A percentile compares a stretch with the other conserved stretches of the same genome.
Conservation (phyloP, 2,329 filamentous ascomycete species). For the Pseudovirgaria hyperparasitica region DNA sequence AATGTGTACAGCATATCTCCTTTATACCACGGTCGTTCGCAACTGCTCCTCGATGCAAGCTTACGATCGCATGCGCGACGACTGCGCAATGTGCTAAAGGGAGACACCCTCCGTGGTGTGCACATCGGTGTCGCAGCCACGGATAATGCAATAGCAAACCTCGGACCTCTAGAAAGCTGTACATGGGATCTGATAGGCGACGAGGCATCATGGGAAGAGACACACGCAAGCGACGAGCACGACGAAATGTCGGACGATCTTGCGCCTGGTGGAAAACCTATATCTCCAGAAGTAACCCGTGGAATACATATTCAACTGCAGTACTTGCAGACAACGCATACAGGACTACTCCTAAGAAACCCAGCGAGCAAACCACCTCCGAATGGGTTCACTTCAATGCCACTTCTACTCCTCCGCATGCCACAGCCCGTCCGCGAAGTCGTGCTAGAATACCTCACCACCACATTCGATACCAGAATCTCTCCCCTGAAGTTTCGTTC, state of each 20-base stretch:
- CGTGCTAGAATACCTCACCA: constrained; percentile 35
- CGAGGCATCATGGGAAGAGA: constrained; percentile 27
- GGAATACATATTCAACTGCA: constrained; percentile 37
- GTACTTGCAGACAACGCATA: constrained; percentile 37
- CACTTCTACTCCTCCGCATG: constrained; percentile 38
- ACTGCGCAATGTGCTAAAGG: constrained; percentile 36
- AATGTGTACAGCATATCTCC: constrained; percentile 41
- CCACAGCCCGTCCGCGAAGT: constrained; percentile 36
- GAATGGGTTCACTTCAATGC: constrained; percentile 32
- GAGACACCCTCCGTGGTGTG: constrained; percentile 34
- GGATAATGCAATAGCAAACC: constrained; percentile 29
- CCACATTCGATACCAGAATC: constrained; percentile 38
- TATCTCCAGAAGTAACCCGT: constrained; percentile 15
- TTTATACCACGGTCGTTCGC: constrained; percentile 33
- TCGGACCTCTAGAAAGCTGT: constrained; percentile 35
- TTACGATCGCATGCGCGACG: constrained; percentile 35
- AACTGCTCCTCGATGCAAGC: constrained; percentile 21
- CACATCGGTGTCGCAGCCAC: constrained; percentile 25
- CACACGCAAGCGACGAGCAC: constrained; percentile 20
- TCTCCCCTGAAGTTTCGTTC: constrained; percentile 32
- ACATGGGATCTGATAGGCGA: constrained; percentile 31
- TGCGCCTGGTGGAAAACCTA: too few species aligned
- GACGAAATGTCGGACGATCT: constrained; percentile 16
- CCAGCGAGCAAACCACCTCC: constrained; percentile 16
- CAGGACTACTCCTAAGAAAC: constrained; percentile 36